Conservation (phyloP, 148 eudicot genomes). For the Spergularia bocconei region DNA sequence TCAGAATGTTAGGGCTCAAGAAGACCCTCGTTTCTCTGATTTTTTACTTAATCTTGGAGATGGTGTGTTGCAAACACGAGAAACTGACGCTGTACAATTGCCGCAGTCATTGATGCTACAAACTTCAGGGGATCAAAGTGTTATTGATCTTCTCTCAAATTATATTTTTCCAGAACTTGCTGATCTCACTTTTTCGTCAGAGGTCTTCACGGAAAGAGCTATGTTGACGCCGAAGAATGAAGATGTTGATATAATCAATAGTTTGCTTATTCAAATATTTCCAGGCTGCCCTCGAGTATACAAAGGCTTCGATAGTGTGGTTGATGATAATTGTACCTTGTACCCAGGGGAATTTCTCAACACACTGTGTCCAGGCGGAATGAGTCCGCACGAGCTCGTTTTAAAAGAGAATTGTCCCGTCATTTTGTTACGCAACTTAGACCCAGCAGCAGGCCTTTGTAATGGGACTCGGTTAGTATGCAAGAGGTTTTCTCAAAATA, state of each 20-base stretch:
- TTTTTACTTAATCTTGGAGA: neutral
- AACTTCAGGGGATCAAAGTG: no score
- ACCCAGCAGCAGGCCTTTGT: no score
- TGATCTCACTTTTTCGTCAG: neutral
- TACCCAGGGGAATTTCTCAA: neutral
- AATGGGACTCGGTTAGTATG: no score
- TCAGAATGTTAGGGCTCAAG: neutral
- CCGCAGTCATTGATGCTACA: no score
- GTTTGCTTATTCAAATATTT: neutral
- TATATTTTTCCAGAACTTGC: neutral
- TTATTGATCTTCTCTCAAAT: neutral
- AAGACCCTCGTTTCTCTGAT: neutral
- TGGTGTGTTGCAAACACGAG: neutral
- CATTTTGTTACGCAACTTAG: no score
- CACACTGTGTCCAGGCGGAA: no score
- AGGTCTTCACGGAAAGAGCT: neutral
- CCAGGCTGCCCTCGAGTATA: neutral
- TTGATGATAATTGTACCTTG: neutral
- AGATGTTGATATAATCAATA: neutral
- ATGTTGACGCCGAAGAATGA: neutral
- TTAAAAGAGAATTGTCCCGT: no score
- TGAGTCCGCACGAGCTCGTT: no score
- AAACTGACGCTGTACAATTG: no score
- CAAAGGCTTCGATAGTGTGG: neutral
- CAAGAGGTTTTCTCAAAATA: no score